These are phyloP conservation scores for Hypoxylon rickii DNA, from an alignment of 495 filamentous ascomycete genomes.

Conservation along the genomic window DNA sequence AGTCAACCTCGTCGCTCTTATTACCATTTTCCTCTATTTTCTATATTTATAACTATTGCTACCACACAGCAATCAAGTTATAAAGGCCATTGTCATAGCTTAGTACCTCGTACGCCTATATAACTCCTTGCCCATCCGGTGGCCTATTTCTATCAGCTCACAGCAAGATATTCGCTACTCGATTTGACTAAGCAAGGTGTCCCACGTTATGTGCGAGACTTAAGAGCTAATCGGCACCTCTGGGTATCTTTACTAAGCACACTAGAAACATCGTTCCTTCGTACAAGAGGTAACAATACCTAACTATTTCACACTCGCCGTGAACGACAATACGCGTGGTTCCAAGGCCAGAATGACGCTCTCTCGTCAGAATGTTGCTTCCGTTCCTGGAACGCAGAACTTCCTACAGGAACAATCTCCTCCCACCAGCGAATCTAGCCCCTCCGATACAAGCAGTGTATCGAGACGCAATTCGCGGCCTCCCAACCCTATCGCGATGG, in stretches of 20 bases:
- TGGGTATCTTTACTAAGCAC: too few species aligned
- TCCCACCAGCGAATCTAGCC: slow-evolving; percentile 27
- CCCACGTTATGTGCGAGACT: neutral
- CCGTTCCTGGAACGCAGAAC: slow-evolving; percentile 27
- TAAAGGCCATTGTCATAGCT: neutral
- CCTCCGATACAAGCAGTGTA: slow-evolving; percentile 13
- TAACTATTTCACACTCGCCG: slow-evolving; percentile 26
- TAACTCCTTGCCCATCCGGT: neutral
- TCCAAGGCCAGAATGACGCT: slow-evolving; percentile 18
- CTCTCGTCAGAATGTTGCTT: slow-evolving; percentile 18
- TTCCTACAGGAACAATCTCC: slow-evolving; percentile 27
- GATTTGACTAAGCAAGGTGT: neutral
- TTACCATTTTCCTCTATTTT: too few species aligned
- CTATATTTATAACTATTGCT: too few species aligned
- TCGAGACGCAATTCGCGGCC: slow-evolving; percentile 27
- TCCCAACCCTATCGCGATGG: slow-evolving; percentile 26
- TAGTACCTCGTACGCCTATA: neutral
- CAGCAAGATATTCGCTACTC: neutral
- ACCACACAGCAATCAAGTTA: too few species aligned
- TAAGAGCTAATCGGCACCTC: too few species aligned
- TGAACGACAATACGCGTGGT: slow-evolving; percentile 15
- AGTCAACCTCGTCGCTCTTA: too few species aligned
- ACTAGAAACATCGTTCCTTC: too few species aligned
- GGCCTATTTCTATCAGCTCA: neutral
- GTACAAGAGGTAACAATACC: slow-evolving; percentile 26